These are phyloP conservation scores for Solanum hybrid DNA, from an alignment of 305 asterid genomes.

Conservation along the genomic window DNA sequence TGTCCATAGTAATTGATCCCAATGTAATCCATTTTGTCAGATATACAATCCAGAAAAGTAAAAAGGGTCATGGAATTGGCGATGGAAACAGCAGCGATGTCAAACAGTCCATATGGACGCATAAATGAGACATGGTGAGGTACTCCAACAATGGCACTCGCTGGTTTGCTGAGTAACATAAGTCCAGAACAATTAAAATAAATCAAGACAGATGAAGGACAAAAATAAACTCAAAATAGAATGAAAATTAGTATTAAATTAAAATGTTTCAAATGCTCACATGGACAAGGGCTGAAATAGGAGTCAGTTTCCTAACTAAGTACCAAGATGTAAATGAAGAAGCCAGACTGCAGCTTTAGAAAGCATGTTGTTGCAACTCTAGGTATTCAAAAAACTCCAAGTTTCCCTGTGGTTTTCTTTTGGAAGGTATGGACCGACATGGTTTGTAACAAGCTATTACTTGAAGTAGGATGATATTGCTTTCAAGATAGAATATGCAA, in stretches of 20 bases:
- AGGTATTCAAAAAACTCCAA: background rate
- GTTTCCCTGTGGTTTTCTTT: background rate
- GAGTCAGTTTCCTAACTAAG: background rate
- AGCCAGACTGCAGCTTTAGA: background rate
- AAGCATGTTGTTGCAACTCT: background rate
- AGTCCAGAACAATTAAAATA: background rate
- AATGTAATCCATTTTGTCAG: conserved; percentile 77
- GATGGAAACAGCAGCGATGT: conserved; percentile 64
- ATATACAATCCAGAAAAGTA: conserved; percentile 64
- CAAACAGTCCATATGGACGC: conserved; percentile 91
- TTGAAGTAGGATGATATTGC: background rate
- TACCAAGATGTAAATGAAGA: background rate
- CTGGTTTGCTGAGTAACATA: conserved; percentile 30
- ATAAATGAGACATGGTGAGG: conserved; percentile 90
- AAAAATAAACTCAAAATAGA: background rate
- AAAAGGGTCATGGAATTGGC: conserved; percentile 58
- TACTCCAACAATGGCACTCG: conserved; percentile 59
- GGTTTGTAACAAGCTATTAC: background rate
- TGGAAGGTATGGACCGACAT: background rate
- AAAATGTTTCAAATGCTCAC: background rate
- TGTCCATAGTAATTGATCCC: conserved; percentile 97
- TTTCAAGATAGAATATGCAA: background rate
- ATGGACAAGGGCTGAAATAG: background rate
- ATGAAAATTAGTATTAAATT: background rate
- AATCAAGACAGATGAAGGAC: background rate